Percentiles rank a stretch among this genome's conserved stretches.
Evolutionary conservation across 2,329 filamentous ascomycete species (phyloP).

Genomic region (Biscogniauxia marginata): DNA sequence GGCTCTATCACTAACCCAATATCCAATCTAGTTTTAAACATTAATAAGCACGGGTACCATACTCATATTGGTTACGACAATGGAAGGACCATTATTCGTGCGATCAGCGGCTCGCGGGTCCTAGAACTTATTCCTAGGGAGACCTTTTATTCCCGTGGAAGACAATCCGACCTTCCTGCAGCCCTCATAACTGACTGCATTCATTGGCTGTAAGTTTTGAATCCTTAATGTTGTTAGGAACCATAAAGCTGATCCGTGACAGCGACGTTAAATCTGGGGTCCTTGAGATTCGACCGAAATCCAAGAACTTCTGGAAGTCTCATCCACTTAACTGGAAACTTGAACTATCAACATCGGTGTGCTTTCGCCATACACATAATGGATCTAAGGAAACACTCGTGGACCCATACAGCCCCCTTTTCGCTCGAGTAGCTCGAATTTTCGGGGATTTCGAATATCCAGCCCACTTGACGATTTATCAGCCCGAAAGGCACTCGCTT

Average conservation of each 20-base stretch:
- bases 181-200: slow-evolving; percentile 50
- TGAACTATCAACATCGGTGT: slow-evolving; percentile 24
- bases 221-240: neutral
- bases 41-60: slow-evolving; percentile 36
- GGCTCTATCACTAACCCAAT: slow-evolving; percentile 12
- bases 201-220: slow-evolving; percentile 57
- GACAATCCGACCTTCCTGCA: slow-evolving; percentile 48
- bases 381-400: slow-evolving; percentile 37
- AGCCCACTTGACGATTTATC: slow-evolving; percentile 43
- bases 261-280: slow-evolving; percentile 29
- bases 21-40: slow-evolving; percentile 14
- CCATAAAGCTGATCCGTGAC: neutral
- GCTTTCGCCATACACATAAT: slow-evolving; percentile 5
- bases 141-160: slow-evolving; percentile 26
- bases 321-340: slow-evolving; percentile 35
- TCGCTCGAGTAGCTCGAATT: slow-evolving; percentile 38
- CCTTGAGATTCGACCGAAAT: slow-evolving; percentile 51
- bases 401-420: slow-evolving; percentile 46
- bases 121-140: slow-evolving; percentile 36
- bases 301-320: slow-evolving; percentile 31
- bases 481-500: slow-evolving; percentile 37
- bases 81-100: slow-evolving; percentile 42
- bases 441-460: slow-evolving; percentile 51
- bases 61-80: slow-evolving; percentile 55
- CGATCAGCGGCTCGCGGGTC: slow-evolving; percentile 23